Percentiles rank a stretch among this genome's conserved stretches.
Evolutionary conservation across 257 asterid species (phyloP).

Genomic region (Solanum virginianum): DNA sequence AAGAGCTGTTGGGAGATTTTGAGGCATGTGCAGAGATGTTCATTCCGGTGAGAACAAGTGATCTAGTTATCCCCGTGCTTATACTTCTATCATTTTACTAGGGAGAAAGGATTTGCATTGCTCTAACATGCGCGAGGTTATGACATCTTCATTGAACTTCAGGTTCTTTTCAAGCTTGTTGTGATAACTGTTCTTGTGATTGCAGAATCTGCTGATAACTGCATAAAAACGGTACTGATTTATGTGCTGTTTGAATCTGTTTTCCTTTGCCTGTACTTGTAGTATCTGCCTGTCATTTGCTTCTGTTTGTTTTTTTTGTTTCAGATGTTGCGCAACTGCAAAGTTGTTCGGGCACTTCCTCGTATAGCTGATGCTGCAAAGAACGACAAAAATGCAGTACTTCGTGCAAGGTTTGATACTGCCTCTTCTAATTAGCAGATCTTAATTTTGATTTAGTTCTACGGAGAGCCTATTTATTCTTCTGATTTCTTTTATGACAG

Average conservation of each 20-base stretch:
- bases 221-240: conserved; percentile 83
- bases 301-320: background rate
- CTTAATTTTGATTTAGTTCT: background rate
- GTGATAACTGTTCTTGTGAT: conserved; percentile 98
- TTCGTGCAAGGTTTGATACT: conserved; percentile 78
- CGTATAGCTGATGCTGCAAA: conserved; percentile 85
- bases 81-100: conserved; percentile 2
- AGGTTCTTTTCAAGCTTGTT: conserved; percentile 99
- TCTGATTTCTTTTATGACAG: conserved; percentile 17
- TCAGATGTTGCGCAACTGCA: conserved; percentile 95
- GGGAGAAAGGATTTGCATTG: background rate
- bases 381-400: conserved; percentile 87
- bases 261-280: background rate
- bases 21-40: conserved; percentile 94
- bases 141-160: conserved; percentile 27
- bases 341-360: conserved; percentile 87
- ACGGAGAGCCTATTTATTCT: background rate
- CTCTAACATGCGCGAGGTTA: conserved; percentile 1
- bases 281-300: background rate
- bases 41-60: conserved; percentile 74
- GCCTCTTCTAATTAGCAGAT: background rate
- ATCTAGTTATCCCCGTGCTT: conserved; percentile 2
- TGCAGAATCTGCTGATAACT: conserved; percentile 98
- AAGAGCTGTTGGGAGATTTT: conserved; percentile 95
- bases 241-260: background rate